Conservation (phyloP, 2,329 filamentous ascomycete genomes). For the Podosphaera leucotricha region DNA sequence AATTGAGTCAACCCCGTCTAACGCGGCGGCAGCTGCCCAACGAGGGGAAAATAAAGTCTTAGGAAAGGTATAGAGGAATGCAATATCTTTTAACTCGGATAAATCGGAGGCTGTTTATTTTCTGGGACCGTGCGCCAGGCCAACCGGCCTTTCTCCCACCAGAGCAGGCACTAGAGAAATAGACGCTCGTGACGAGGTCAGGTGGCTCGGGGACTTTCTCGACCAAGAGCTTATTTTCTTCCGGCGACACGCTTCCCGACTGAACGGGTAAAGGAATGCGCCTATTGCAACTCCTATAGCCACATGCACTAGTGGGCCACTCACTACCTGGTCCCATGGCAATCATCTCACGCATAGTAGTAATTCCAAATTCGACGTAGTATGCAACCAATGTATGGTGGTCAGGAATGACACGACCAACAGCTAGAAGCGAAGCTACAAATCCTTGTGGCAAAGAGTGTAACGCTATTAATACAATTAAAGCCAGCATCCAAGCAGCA, state of each 20-base stretch:
- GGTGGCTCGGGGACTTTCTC: neutral
- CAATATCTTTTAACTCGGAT: neutral
- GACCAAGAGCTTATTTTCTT: neutral
- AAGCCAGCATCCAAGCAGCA: neutral
- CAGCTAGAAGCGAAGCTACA: neutral
- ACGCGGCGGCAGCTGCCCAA: neutral
- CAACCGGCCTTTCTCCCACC: neutral
- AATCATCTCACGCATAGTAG: neutral
- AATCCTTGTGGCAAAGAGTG: neutral
- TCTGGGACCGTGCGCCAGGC: neutral
- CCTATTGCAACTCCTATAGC: neutral
- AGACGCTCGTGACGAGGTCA: neutral
- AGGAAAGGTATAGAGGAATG: neutral
- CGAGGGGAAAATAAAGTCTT: neutral
- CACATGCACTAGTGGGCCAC: neutral
- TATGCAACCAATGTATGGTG: neutral
- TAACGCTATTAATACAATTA: neutral
- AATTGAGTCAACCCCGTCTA: neutral
- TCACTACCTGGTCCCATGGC: neutral
- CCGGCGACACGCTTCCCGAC: neutral
- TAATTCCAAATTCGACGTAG: neutral
- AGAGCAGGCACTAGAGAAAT: neutral
- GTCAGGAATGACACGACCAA: neutral
- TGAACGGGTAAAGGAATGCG: neutral
- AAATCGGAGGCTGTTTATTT: neutral